Conservation (phyloP, 2,329 filamentous ascomycete genomes). For the Aspergillus felis region DNA sequence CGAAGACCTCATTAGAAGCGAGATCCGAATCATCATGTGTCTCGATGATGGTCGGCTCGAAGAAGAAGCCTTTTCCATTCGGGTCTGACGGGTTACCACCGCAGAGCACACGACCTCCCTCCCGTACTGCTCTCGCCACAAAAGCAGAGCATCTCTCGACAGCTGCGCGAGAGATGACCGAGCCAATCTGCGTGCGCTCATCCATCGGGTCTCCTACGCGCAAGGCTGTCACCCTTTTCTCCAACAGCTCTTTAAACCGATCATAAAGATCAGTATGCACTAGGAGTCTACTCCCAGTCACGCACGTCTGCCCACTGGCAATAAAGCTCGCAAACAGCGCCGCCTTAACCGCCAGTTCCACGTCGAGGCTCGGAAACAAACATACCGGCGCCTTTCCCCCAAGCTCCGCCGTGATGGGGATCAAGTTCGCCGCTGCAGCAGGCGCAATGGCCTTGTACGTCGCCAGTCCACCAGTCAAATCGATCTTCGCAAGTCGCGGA, state of each 20-base stretch:
- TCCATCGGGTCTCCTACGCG: slow-evolving; percentile 58
- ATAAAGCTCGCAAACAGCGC: slow-evolving; percentile 46
- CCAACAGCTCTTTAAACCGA: slow-evolving; percentile 37
- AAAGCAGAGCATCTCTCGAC: slow-evolving; percentile 38
- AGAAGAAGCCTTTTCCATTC: slow-evolving; percentile 51
- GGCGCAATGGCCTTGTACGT: slow-evolving; percentile 32
- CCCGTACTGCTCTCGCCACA: slow-evolving; percentile 28
- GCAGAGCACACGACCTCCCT: slow-evolving; percentile 41
- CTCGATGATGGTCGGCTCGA: slow-evolving; percentile 44
- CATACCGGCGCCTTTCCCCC: slow-evolving; percentile 37
- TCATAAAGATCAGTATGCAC: slow-evolving; percentile 46
- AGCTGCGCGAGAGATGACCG: slow-evolving; percentile 50
- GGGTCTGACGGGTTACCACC: slow-evolving; percentile 48
- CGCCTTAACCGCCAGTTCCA: slow-evolving; percentile 28
- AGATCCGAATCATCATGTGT: slow-evolving; percentile 20
- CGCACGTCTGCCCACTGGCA: slow-evolving; percentile 54
- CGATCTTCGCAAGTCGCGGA: slow-evolving; percentile 29
- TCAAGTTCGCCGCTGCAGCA: slow-evolving; percentile 29
- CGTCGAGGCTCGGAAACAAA: slow-evolving; percentile 30
- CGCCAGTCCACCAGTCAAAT: slow-evolving; percentile 31
- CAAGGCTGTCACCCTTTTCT: slow-evolving; percentile 47
- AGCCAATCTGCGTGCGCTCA: slow-evolving; percentile 59
- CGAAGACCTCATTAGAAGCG: slow-evolving; percentile 46
- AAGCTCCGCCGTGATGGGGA: slow-evolving; percentile 33
- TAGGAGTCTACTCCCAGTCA: slow-evolving; percentile 53